These are phyloP conservation scores for Cadophora sp. DNA, from an alignment of 2,329 filamentous ascomycete genomes.

Conservation along the genomic window DNA sequence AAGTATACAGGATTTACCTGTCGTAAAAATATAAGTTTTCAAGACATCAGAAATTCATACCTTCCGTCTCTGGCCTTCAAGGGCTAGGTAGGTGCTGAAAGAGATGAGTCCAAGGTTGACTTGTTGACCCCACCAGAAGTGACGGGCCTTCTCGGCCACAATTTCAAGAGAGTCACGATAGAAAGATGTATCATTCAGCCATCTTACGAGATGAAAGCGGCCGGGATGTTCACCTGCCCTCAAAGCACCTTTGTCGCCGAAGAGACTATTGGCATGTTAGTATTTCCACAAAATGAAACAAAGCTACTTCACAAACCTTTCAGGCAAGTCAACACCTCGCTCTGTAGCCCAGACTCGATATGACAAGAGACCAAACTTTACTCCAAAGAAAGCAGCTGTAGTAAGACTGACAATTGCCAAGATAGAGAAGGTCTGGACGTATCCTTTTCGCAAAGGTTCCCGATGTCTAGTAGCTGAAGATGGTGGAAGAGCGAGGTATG, in stretches of 20 bases:
- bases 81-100: slow-evolving; percentile 62
- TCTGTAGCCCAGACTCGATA: slow-evolving; percentile 58
- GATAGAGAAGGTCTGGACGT: slow-evolving; percentile 49
- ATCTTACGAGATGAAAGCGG: slow-evolving; percentile 39
- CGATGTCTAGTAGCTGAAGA: slow-evolving; percentile 47
- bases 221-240: slow-evolving; percentile 42
- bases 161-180: slow-evolving; percentile 54
- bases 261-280: slow-evolving; percentile 37
- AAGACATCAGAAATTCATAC: neutral
- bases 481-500: slow-evolving; percentile 44
- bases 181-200: slow-evolving; percentile 40
- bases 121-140: slow-evolving; percentile 69
- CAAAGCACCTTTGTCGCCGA: slow-evolving; percentile 42
- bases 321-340: slow-evolving; percentile 48
- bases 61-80: slow-evolving; percentile 63
- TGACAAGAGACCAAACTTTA: slow-evolving; percentile 51
- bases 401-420: slow-evolving; percentile 55
- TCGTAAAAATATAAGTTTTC: neutral
- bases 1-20: neutral
- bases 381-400: slow-evolving; percentile 51
- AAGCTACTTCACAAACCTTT: slow-evolving; percentile 42
- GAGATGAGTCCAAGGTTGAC: slow-evolving; percentile 60
- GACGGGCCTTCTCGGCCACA: slow-evolving; percentile 58
- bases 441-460: slow-evolving; percentile 38
- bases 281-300: slow-evolving; percentile 23